Evolutionary conservation across 345 rosid species (phyloP), one percentile per base, ranked within the genome.

Genomic region (Punica granatum): DNA sequence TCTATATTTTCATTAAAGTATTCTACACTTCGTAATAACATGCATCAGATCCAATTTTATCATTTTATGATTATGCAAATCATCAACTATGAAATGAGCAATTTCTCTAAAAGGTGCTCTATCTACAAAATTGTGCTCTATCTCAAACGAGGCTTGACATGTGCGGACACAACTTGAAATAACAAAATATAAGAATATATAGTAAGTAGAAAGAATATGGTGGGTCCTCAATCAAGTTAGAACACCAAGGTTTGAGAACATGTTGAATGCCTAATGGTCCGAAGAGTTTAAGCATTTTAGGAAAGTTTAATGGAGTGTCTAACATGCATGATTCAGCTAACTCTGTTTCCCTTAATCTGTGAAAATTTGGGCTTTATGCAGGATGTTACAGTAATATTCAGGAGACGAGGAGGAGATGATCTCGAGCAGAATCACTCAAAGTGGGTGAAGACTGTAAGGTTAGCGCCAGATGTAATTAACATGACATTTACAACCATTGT

Each of bases 361-460:
- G 69, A 76, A 51, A 51, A 56, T 26, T n/a, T 56, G 3, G 16
- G 14, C 13, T 56, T 56, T 30, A 30, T 91, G 93, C 85, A 94
- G 99, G 97, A 94, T 76, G 91, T 91, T 63, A 89, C 99, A 73
- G 98, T 94, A 62, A 94, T 94, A 70, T 94, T 88, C 77, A 81
- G 99, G 87, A 79, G 99, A 81, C 87, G 99, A 81, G 99, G 99
- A 70, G 99, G 99, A 21, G 99, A 94, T 58, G 97, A 94, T 80
- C 92, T 94, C 48, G 99, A 91, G 74, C 99, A 94, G 80, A 89
- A 90, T 78, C 98, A 89, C 78, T 78, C 84, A 49, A 86, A 83
- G 72, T 94, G 99, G 99, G 93, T 86, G 3, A 80, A 86, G 67
- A 91, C 93, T 0, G 93, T 91, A 48, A 76, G 75, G 30, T 76